Evolutionary conservation across 2,329 filamentous ascomycete species (phyloP), one percentile per base, ranked within the genome.

Genomic region (Tolypocladium ophioglossoides): DNA sequence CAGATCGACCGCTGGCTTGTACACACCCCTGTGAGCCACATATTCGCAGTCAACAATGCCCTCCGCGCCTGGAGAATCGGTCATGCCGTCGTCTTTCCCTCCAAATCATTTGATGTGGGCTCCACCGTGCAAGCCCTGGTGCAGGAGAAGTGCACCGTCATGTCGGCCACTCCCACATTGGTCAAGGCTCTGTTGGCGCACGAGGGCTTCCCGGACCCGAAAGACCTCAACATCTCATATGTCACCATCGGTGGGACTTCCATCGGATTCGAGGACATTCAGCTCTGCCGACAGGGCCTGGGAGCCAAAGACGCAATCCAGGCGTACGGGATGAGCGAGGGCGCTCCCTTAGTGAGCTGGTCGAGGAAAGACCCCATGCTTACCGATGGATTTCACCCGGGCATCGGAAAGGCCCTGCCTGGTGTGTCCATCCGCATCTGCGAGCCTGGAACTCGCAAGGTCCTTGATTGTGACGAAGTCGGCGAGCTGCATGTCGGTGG

Each of bases 271-370:
- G 63, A 67, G 11, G 68, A 72, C 32, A 64, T 73, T 7, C 54
- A 55, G 2, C 61, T 68, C 0, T 72, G 70, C 37, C 60, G 61
- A 7, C 41, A 66, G 12, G 63, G 58, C 1, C 58, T 73, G 0
- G 70, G 70, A 0, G 64, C 68, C 3, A 55, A 58, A 34, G 58
- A 63, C 40, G 66, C 65, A 1, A 66, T 69, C n/a, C 68, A 72
- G 47, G 68, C 64, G 12, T 76, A 74, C 57, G 73, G 74, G 1
- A 74, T 77, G 74, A 75, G 71, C 24, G 74, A 77, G 56, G 70
- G 70, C 2, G 71, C 69, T 14, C 72, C 70, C 2, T 60, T 72
- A 3, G 61, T 74, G 34, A 73, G 70, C n/a, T 75, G 71, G 70
- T 60, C 57, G 39, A 64, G 62, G 53, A 60, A 52, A 40, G 70